Base-by-base conservation (phyloP, 1,139 yeast species). In the Debaryomyces udenii region DNA sequence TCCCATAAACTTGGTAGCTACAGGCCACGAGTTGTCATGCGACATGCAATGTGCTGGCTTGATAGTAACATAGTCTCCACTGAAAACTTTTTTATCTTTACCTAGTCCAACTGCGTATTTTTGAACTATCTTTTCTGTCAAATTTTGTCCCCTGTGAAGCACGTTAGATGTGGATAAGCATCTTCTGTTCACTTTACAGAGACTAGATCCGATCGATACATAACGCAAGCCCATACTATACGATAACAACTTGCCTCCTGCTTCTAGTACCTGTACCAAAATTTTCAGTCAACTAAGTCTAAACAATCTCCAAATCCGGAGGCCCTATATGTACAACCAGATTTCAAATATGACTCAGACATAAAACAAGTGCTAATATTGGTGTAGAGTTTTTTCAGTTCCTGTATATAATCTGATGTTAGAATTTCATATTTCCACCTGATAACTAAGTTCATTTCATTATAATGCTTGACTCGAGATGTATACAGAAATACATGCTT, bases 21-120 rank as follows among this genome's bases (percentile, higher is more conserved):
- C 97, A 0, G 99, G 99, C 99, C 99, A 93, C 38, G 97, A 85
- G 66, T 93, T 93, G 64, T 93, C 99, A 63, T 93, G 99, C 10
- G 98, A 88, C 99, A 94, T 93, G 64, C 96, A 93, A 69, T 93
- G 96, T 6, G 96, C 94, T 6, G 99, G 99, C 57, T 76, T 80
- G 59, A 94, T 91, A 6, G 96, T 83, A 41, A 94, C 98, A 66
- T 91, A 93, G 68, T 94, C 99, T 14, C 99, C 99, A 43, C 90
- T 77, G 54, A 72, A 81, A 24, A 93, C 96, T 45, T 72, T 62
- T 60, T 91, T 91, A 37, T 80, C 83, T 15, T 72, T 57, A 13
- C 89, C 78, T 37, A 88, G 63, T 3, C 93, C 96, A 17, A 90
- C 96, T 3, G 98, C 95, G 60, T 87, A 91, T 57, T 79, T 80